These are phyloP conservation scores for Coniferiporia sulphurascens DNA, from an alignment of 1,284 basidiomycete genomes.

Conservation along the genomic window DNA sequence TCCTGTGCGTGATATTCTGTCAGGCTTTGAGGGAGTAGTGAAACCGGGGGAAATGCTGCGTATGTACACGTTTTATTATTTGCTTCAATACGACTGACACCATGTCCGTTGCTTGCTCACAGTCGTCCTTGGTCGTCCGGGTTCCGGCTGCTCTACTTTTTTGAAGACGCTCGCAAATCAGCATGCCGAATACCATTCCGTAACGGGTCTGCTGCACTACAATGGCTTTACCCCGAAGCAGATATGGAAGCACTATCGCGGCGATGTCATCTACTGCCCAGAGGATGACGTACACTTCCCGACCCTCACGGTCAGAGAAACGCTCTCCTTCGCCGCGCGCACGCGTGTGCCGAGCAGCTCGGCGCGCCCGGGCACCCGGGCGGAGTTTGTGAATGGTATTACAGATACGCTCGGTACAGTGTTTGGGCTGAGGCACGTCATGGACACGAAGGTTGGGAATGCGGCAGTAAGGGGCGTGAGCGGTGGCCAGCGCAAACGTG, in stretches of 20 bases:
- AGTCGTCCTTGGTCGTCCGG: slow-evolving; percentile 38
- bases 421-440: slow-evolving; percentile 39
- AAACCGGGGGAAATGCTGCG: slow-evolving; percentile 37
- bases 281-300: slow-evolving; percentile 36
- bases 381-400: slow-evolving; percentile 27
- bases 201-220: slow-evolving; percentile 32
- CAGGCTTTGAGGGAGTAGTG: slow-evolving; percentile 30
- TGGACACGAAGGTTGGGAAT: slow-evolving; percentile 42
- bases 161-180: slow-evolving; percentile 39
- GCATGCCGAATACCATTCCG: slow-evolving; percentile 30
- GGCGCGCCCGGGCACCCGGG: slow-evolving; percentile 26
- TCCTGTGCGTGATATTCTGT: slow-evolving; percentile 26
- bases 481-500: slow-evolving; percentile 65
- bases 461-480: slow-evolving; percentile 40
- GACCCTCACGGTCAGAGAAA: slow-evolving; percentile 33
- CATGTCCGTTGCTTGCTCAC: background rate
- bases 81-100: background rate
- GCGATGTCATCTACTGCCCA: slow-evolving; percentile 22
- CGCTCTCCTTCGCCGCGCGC: slow-evolving; percentile 26
- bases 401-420: slow-evolving; percentile 36
- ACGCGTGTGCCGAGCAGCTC: slow-evolving; percentile 22
- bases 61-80: slow-evolving; percentile 11
- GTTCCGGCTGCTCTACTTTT: slow-evolving; percentile 37
- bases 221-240: slow-evolving; percentile 28
- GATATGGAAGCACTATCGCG: slow-evolving; percentile 23